phyloP scores from a whole-genome alignment of 1,139 yeast species.

The Diutina rugosa region DNA sequence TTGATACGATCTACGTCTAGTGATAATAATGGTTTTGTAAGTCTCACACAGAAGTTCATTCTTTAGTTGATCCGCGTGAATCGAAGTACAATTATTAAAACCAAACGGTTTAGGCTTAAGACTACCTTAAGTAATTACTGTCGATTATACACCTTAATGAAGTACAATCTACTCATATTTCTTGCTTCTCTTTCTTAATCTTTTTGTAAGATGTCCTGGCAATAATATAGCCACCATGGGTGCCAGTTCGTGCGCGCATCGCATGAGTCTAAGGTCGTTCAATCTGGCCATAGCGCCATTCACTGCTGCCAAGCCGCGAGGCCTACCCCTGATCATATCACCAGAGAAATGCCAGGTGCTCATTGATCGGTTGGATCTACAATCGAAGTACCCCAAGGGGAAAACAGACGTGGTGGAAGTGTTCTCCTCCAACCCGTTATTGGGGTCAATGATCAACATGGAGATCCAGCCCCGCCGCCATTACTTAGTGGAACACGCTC shows the following conservation, averaged over 20 bases:
- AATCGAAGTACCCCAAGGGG: constrained; percentile 25
- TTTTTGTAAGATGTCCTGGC: too few species aligned
- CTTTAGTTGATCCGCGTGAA: too few species aligned
- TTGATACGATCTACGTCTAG: too few species aligned
- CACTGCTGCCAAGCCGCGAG: constrained; percentile 9
- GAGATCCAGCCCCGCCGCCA: constrained; percentile 48
- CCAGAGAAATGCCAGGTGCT: constrained; percentile 18
- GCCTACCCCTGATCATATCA: constrained; percentile 11
- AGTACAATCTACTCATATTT: too few species aligned
- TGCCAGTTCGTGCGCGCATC: background rate
- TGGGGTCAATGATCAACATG: constrained; percentile 42
- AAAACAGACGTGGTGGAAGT: constrained; percentile 51
- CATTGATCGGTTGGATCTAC: constrained; percentile 29
- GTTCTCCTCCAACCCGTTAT: constrained; percentile 43
- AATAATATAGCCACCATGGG: too few species aligned
- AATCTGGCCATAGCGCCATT: constrained; percentile 17
- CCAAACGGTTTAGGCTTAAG: too few species aligned
- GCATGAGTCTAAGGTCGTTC: constrained; percentile 12
- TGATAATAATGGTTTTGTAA: too few species aligned
- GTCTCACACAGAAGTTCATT: too few species aligned
- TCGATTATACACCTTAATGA: too few species aligned
- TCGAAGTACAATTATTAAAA: too few species aligned
- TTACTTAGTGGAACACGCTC: constrained; percentile 39
- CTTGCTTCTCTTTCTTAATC: too few species aligned
- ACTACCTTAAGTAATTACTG: too few species aligned